phyloP scores from a whole-genome alignment of 306 rosid species.

The Prunus dulcis region DNA sequence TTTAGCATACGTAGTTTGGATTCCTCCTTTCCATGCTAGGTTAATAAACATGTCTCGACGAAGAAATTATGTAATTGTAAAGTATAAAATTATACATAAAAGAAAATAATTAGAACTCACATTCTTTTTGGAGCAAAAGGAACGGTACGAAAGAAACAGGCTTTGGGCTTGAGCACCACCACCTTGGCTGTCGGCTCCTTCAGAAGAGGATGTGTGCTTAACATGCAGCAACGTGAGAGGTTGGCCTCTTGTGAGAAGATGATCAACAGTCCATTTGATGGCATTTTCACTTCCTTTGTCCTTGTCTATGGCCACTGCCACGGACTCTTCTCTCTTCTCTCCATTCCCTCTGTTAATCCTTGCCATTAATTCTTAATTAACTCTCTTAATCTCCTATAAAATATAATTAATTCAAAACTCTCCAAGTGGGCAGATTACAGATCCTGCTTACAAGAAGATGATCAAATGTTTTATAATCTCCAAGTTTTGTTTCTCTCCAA shows the following conservation, averaged over 20 bases:
- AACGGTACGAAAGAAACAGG: constrained; percentile 70
- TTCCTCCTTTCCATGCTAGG: not conserved
- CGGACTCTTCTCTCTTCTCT: constrained; percentile 48
- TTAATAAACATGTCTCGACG: not conserved
- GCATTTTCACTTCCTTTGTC: constrained; percentile 82
- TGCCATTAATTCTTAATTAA: not conserved
- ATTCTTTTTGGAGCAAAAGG: constrained; percentile 69
- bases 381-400: not conserved
- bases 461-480: too few species aligned
- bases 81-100: not conserved
- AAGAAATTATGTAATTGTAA: not conserved
- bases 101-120: constrained; percentile 33
- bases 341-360: constrained; percentile 7
- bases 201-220: constrained; percentile 37
- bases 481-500: too few species aligned
- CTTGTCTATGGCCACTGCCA: constrained; percentile 80
- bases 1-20: too few species aligned
- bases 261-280: constrained; percentile 77
- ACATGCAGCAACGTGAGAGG: constrained; percentile 57
- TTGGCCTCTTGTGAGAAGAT: constrained; percentile 69
- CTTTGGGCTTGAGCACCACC: constrained; percentile 59
- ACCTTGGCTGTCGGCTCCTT: constrained; percentile 25
- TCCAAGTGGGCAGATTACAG: not conserved
- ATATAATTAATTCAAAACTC: not conserved
- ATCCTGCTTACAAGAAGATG: too few species aligned